Evolutionary conservation across 768 basidiomycete species (phyloP).

Genomic region (Suillus lakei): DNA sequence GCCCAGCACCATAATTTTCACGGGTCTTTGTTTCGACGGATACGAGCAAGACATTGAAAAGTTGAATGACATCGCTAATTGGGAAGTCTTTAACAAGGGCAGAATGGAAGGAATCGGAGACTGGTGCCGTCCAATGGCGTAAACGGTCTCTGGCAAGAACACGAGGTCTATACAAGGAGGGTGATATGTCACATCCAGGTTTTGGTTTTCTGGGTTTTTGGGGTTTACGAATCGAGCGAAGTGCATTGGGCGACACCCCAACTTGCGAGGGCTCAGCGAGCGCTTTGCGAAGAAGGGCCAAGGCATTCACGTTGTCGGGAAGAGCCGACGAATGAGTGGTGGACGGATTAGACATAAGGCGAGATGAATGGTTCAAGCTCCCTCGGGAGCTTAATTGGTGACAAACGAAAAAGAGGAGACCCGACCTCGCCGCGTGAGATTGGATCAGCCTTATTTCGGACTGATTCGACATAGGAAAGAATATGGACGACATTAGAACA

Average conservation of each 20-base stretch:
- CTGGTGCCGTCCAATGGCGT: background rate
- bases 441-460: background rate
- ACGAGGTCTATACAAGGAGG: too few species aligned
- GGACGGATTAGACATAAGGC: background rate
- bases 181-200: too few species aligned
- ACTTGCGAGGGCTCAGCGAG: fast-evolving
- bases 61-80: too few species aligned
- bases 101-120: background rate
- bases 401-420: too few species aligned
- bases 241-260: too few species aligned
- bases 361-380: background rate
- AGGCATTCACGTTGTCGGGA: background rate
- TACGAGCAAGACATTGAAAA: too few species aligned
- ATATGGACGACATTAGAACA: background rate
- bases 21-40: too few species aligned
- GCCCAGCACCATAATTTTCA: too few species aligned
- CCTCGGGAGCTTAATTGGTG: background rate
- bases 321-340: background rate
- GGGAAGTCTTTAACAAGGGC: too few species aligned
- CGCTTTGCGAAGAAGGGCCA: background rate
- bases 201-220: too few species aligned
- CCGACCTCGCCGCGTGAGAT: background rate
- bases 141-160: too few species aligned
- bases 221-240: too few species aligned
- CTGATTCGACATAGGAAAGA: background rate